phyloP scores from a whole-genome alignment of 345 rosid genomes.

The Lagerstroemia speciosa region DNA sequence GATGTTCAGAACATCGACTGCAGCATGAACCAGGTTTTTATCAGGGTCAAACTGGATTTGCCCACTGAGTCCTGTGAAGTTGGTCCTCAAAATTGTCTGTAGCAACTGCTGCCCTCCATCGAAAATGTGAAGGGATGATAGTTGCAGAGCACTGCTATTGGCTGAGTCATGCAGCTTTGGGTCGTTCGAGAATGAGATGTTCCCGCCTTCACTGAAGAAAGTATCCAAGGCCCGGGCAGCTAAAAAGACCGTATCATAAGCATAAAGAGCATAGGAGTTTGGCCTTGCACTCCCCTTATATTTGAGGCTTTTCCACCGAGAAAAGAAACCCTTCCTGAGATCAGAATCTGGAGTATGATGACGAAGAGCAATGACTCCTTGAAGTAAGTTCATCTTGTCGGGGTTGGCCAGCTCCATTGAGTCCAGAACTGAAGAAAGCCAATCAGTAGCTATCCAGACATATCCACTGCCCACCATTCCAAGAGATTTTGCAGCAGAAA shows the following conservation, averaged over 20 bases:
- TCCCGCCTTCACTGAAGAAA: constrained; percentile 50
- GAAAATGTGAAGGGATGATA: constrained; percentile 51
- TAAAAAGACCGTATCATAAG: constrained; percentile 91
- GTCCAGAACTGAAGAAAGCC: constrained; percentile 79
- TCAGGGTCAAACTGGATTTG: constrained; percentile 49
- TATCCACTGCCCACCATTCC: constrained; percentile 63
- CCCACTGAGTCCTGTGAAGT: constrained; percentile 71
- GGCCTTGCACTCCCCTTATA: constrained; percentile 27
- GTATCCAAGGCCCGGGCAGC: constrained; percentile 70
- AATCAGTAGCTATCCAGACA: constrained; percentile 96
- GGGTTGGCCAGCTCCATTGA: constrained; percentile 33
- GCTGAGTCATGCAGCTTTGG: constrained; percentile 30
- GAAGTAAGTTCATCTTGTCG: constrained; percentile 49
- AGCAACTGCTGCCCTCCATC: constrained; percentile 67
- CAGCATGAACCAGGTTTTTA: constrained; percentile 52
- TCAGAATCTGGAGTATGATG: constrained; percentile 69
- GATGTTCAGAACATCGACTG: constrained; percentile 67
- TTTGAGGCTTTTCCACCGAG: constrained; percentile 48
- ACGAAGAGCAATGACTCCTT: constrained; percentile 82
- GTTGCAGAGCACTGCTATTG: constrained; percentile 42
- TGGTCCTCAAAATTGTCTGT: constrained; percentile 41
- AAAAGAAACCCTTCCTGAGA: constrained; percentile 34
- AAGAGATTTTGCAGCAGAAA: constrained; percentile 56
- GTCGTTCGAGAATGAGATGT: constrained; percentile 57
- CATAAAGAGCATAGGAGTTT: constrained; percentile 74